phyloP scores from a whole-genome alignment of 176 grass and related monocot species.

The Typha latifolia region DNA sequence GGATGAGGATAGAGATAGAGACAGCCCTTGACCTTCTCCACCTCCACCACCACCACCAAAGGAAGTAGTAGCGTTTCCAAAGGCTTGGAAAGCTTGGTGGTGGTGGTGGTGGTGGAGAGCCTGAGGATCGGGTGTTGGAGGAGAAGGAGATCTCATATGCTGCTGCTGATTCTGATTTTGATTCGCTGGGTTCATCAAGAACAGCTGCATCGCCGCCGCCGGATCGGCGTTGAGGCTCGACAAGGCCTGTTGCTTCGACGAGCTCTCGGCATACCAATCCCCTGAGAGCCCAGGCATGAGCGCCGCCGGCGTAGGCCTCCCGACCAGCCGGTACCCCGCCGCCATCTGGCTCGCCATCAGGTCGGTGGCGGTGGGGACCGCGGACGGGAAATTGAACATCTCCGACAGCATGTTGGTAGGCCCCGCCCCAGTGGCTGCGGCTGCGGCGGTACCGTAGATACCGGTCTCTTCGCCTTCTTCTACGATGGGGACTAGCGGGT shows the following conservation, averaged over 20 bases:
- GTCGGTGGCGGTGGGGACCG: slow-evolving; percentile 53
- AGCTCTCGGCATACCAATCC: slow-evolving; percentile 21
- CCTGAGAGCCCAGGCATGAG: slow-evolving; percentile 24
- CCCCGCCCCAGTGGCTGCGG: slow-evolving; percentile 23
- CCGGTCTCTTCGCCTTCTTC: slow-evolving; percentile 23
- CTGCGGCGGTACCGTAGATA: slow-evolving; percentile 58
- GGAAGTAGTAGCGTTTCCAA: slow-evolving; percentile 19
- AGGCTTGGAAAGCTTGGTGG: slow-evolving; percentile 53
- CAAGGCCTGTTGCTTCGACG: slow-evolving; percentile 6
- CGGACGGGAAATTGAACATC: slow-evolving; percentile 80
- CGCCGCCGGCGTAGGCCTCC: slow-evolving; percentile 14
- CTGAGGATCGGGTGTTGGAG: background rate
- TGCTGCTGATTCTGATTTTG: slow-evolving; percentile 31
- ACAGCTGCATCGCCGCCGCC: slow-evolving; percentile 72
- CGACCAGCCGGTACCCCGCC: slow-evolving; percentile 41
- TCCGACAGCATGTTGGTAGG: slow-evolving; percentile 82
- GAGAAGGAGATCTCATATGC: background rate
- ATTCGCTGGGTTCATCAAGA: slow-evolving; percentile 74
- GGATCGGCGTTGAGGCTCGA: slow-evolving; percentile 41
- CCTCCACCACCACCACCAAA: slow-evolving; percentile 30
- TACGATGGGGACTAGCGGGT: slow-evolving; percentile 40
- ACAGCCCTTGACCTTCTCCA: slow-evolving; percentile 8
- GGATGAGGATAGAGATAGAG: slow-evolving; percentile 13
- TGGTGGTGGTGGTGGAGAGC: slow-evolving; percentile 63
- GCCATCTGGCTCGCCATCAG: slow-evolving; percentile 73